Percentiles rank a stretch among this genome's conserved stretches.
These are phyloP conservation scores for Lichtheimia ornata DNA, from an alignment of 371 early-diverging fungal genomes.

Conservation along the genomic window DNA sequence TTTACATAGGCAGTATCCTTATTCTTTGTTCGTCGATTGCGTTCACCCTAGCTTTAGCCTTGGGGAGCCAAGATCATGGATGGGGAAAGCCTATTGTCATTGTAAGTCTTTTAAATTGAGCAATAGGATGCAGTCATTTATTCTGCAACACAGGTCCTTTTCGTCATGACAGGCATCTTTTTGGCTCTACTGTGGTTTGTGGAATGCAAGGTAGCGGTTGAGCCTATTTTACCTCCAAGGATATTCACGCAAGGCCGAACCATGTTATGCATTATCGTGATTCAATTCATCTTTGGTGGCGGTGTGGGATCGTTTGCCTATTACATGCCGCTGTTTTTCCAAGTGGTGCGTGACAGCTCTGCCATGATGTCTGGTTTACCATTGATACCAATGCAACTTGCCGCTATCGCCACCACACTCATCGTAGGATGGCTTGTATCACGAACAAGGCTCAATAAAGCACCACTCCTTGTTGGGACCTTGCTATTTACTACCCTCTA, in stretches of 20 bases:
- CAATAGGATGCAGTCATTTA: background rate
- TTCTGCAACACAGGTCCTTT: background rate
- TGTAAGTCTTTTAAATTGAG: background rate
- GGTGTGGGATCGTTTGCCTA: slow-evolving; percentile 55
- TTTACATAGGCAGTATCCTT: background rate
- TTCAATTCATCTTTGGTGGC: slow-evolving; percentile 56
- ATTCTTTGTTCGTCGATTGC: background rate
- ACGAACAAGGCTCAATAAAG: slow-evolving; percentile 44
- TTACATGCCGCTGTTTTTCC: slow-evolving; percentile 77
- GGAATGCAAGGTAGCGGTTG: background rate
- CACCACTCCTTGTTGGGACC: slow-evolving; percentile 46
- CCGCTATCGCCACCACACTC: slow-evolving; percentile 32
- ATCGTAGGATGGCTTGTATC: slow-evolving; percentile 40
- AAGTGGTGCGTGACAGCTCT: slow-evolving; percentile 58
- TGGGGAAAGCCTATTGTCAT: background rate
- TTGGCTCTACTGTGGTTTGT: background rate
- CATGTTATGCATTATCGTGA: slow-evolving; percentile 39
- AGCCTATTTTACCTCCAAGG: background rate
- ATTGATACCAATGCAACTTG: slow-evolving; percentile 51
- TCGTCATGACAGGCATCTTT: background rate
- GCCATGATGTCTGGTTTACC: slow-evolving; percentile 56
- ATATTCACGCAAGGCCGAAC: slow-evolving; percentile 21
- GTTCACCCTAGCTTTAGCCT: background rate
- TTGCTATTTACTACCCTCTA: slow-evolving; percentile 27
- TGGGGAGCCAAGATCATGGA: background rate